Evolutionary conservation across 805 yeast genomes (phyloP).

Genomic region (Zygosaccharomyces bisporus): DNA sequence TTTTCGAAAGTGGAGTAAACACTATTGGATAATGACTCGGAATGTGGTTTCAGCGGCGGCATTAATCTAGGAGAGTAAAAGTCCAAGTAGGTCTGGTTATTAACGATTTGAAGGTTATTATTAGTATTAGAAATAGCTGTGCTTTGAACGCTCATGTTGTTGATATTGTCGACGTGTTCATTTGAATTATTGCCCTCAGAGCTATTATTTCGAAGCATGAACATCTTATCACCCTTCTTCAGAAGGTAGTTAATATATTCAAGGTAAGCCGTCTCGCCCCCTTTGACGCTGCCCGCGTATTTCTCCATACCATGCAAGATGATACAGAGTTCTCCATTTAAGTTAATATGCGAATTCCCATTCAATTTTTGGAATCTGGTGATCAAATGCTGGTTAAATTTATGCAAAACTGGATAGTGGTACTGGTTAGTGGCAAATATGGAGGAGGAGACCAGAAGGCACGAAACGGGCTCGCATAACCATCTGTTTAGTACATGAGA

Average conservation of each 20-base stretch:
- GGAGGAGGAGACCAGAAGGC: constrained; percentile 52
- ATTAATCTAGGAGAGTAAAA: constrained; percentile 27
- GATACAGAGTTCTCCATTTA: constrained; percentile 33
- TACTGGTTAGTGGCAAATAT: constrained; percentile 57
- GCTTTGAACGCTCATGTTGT: background rate
- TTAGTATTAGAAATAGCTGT: constrained; percentile 6
- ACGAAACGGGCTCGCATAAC: constrained; percentile 64
- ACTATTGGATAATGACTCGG: constrained; percentile 50
- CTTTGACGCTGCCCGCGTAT: constrained; percentile 34
- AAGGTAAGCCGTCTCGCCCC: constrained; percentile 40
- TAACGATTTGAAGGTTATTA: constrained; percentile 4
- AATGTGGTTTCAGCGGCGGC: constrained; percentile 72
- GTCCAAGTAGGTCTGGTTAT: constrained; percentile 3
- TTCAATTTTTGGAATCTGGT: constrained; percentile 40
- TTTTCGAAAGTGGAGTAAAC: constrained; percentile 69
- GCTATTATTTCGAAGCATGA: constrained; percentile 8
- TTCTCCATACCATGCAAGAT: constrained; percentile 55
- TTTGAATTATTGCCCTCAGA: background rate
- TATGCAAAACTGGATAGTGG: constrained; percentile 61
- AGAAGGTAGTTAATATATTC: constrained; percentile 44
- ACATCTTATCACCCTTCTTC: constrained; percentile 33
- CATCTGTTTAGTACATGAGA: constrained; percentile 52
- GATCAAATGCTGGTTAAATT: constrained; percentile 51
- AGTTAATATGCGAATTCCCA: constrained; percentile 36
- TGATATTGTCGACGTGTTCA: background rate